phyloP scores from a whole-genome alignment of 805 yeast species.

The Kodamaea leandrae region DNA sequence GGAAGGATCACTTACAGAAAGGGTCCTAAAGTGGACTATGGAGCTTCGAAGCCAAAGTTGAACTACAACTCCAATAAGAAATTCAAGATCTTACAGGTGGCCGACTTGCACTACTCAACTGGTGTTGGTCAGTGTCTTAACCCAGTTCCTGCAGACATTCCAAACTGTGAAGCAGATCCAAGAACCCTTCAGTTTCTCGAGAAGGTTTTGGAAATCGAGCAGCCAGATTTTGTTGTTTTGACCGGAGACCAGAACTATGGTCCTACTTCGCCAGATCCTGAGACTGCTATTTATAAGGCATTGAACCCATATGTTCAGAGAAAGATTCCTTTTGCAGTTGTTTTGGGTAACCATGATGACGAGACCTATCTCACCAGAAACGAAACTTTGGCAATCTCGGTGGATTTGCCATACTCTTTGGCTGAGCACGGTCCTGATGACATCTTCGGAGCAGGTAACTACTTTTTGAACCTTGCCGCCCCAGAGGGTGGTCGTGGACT shows the following conservation, averaged over 20 bases:
- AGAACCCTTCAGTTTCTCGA: constrained; percentile 62
- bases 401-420: constrained; percentile 64
- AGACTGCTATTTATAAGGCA: constrained; percentile 73
- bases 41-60: constrained; percentile 28
- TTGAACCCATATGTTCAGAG: constrained; percentile 65
- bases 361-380: constrained; percentile 68
- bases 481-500: constrained; percentile 37
- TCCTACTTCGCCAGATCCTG: constrained; percentile 71
- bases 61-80: constrained; percentile 36
- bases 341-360: constrained; percentile 92
- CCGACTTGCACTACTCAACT: constrained; percentile 88
- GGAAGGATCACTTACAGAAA: constrained; percentile 30
- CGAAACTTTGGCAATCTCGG: constrained; percentile 57
- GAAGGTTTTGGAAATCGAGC: constrained; percentile 64
- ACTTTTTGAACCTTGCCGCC: constrained; percentile 44
- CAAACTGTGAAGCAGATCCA: constrained; percentile 73
- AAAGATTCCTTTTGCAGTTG: constrained; percentile 77
- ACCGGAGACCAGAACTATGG: constrained; percentile 95
- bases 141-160: constrained; percentile 52
- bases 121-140: constrained; percentile 79
- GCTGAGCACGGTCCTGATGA: constrained; percentile 55
- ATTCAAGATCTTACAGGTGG: constrained; percentile 81
- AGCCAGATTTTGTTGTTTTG: constrained; percentile 80
- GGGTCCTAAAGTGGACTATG: constrained; percentile 32
- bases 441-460: constrained; percentile 83